These are phyloP conservation scores for Hanseniaspora pseudoguilliermondii DNA, from an alignment of 805 yeast species.

Conservation along the genomic window DNA sequence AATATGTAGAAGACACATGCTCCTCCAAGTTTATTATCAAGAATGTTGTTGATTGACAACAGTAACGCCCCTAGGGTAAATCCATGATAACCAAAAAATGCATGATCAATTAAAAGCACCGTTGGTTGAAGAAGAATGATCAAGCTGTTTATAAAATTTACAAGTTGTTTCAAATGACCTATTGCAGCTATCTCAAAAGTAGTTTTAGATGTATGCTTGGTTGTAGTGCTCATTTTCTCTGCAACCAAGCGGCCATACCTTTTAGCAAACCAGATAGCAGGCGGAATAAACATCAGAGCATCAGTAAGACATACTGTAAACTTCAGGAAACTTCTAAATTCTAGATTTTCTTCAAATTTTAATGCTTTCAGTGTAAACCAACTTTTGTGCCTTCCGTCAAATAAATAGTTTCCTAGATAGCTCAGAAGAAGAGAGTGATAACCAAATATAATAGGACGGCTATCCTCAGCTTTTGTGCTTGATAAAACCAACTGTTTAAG, in stretches of 20 bases:
- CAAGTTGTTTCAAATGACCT: constrained; percentile 33
- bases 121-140: constrained; percentile 70
- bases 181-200: constrained; percentile 67
- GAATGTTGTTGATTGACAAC: constrained; percentile 50
- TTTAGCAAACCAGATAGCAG: constrained; percentile 55
- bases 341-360: constrained; percentile 58
- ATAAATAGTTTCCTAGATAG: constrained; percentile 42
- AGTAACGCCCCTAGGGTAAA: constrained; percentile 86
- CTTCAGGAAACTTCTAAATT: constrained; percentile 75
- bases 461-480: constrained; percentile 89
- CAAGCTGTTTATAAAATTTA: background rate
- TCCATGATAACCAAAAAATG: constrained; percentile 90
- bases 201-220: constrained; percentile 32
- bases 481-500: constrained; percentile 64
- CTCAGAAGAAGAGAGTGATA: constrained; percentile 80
- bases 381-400: constrained; percentile 41
- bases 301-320: constrained; percentile 67
- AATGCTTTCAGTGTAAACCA: constrained; percentile 73
- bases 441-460: constrained; percentile 94
- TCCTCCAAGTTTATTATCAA: constrained; percentile 47
- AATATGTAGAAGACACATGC: constrained; percentile 69
- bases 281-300: constrained; percentile 61
- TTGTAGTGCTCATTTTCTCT: constrained; percentile 20
- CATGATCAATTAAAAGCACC: constrained; percentile 78
- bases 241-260: constrained; percentile 47